Base-by-base conservation (phyloP, 176 grass and related monocot genomes). In the Oryza coarctata region DNA sequence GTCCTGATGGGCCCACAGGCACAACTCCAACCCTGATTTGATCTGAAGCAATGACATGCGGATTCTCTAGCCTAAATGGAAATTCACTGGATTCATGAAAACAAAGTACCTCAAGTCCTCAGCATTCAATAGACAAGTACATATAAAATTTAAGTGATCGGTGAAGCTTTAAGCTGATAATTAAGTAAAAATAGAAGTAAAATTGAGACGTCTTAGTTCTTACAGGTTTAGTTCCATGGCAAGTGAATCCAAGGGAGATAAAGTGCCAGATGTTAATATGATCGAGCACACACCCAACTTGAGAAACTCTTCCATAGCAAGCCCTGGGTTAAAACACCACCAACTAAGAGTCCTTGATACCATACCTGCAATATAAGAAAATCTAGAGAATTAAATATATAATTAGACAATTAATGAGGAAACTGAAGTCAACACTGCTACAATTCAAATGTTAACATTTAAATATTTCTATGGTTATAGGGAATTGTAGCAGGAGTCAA, bases 261-360 rank as follows among this genome's bases (percentile, higher is more conserved):
- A 92, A 88, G 95, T 98, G 84, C 95, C 95, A 63, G 95, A 98
- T 74, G 95, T 98, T 86, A 98, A 92, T 88, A 98, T 90, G 77
- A 98, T 91, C 63, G 92, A 93, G 30, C 84, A 88, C 50, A 93
- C 86, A 33, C 92, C 92, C 88, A 98, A 83, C 76, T 81, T 98
- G 64, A 89, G 75, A 85, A 98, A 95, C 85, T 95, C 92, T 86
- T 94, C 86, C 95, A 98, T 98, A 32, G 92, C 88, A 64, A 98
- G 84, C 52, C 95, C 95, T 67, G 92, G 95, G 68, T 98, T 93
- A 87, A 98, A 98, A 83, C 95, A 98, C 95, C 95, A 98, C 95
- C 95, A 98, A 89, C 95, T 98, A 75, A 98, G 82, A 80, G 84
- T 93, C 87, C 95, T 98, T 65, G 78, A 89, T 65, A 68, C 76